Evolutionary conservation across 2,329 filamentous ascomycete genomes (phyloP), one percentile per base, ranked within the genome.

Genomic region (Aspergillus sp.): DNA sequence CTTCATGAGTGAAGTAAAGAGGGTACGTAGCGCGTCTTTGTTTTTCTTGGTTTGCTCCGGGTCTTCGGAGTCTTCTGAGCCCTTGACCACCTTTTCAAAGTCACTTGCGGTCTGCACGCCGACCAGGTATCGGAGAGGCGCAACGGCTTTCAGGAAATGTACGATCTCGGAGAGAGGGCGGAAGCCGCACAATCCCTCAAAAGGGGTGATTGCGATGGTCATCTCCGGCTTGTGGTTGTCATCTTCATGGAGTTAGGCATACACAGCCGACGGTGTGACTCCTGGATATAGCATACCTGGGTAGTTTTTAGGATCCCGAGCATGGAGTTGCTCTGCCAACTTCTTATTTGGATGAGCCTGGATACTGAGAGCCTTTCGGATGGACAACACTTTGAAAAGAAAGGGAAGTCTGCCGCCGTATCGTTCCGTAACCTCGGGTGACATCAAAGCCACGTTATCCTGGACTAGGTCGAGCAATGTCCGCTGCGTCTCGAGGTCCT

Each of bases 181-280:
- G 83, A 99, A 99, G 38, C 95, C 95, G 72, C 95, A 99, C 38
- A 99, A 86, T 0, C 95, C 95, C 75, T 98, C 94, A 68, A 99
- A 99, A 0, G 92, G 90, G 1, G 95, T 98, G 71, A 99, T 90
- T 64, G 95, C 95, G 77, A 99, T 97, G 65, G 95, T 93, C 95
- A 99, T 99, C 80, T 99, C 95, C 38, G 95, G 95, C 81, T 99
- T 99, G 84, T 99, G 95, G 81, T 99, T 99, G 82, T 98, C 94
- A 83, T 99, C 93, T 78, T 46, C 13, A 60, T 43, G 46, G 3
- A 8, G 46, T 56, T n/a, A 61, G 28, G 22, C 3, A 48, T 48
- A 25, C 7, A 38, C 15, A n/a, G 45, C 25, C n/a, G 19, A 11
- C 41, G 41, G 17, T 8, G 4, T 13, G 4, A 45, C 7, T 4